Percentiles rank a stretch among this genome's conserved stretches.
Conservation (phyloP, 2,329 filamentous ascomycete species). For the Xylaria digitata region DNA sequence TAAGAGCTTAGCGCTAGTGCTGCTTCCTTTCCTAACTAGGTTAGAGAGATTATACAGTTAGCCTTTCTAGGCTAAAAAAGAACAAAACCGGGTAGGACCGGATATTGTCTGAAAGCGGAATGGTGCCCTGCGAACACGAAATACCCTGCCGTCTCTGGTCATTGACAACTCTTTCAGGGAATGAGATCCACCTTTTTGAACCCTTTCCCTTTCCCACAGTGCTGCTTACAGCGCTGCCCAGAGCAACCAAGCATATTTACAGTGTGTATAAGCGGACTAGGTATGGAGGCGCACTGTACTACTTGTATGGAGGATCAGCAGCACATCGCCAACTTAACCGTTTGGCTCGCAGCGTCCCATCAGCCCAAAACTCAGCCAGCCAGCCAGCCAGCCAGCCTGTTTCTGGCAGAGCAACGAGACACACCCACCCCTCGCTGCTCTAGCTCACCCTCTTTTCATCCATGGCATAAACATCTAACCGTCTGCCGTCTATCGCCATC, state of each 20-base stretch:
- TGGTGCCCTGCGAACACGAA: conserved; percentile 28
- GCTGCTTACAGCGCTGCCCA: no score
- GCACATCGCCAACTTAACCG: conserved; percentile 25
- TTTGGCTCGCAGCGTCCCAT: conserved; percentile 13
- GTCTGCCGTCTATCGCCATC: conserved; percentile 1
- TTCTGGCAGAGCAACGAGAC: conserved; percentile 42
- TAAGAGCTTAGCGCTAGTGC: no score
- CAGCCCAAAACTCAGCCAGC: conserved; percentile 25
- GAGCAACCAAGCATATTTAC: conserved; percentile 10
- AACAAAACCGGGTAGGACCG: conserved; percentile 6
- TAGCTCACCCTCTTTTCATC: conserved; percentile 26
- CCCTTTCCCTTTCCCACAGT: conserved; percentile 32
- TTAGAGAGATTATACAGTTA: neutral
- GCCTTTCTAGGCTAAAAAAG: conserved; percentile 22
- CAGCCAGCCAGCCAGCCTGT: conserved; percentile 22
- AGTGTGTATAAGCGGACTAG: no score
- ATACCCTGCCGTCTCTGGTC: conserved; percentile 6
- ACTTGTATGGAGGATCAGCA: neutral
- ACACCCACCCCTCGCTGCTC: conserved; percentile 25
- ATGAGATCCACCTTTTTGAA: conserved; percentile 20
- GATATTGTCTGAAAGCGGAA: conserved; percentile 26
- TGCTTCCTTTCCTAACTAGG: neutral
- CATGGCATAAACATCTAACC: conserved; percentile 30
- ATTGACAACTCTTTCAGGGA: neutral
- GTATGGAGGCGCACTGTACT: no score